Evolutionary conservation across 192 early-diverging fungal genomes (phyloP), one percentile per base, ranked within the genome.

Genomic region (Lunasporangiospora selenospora): DNA sequence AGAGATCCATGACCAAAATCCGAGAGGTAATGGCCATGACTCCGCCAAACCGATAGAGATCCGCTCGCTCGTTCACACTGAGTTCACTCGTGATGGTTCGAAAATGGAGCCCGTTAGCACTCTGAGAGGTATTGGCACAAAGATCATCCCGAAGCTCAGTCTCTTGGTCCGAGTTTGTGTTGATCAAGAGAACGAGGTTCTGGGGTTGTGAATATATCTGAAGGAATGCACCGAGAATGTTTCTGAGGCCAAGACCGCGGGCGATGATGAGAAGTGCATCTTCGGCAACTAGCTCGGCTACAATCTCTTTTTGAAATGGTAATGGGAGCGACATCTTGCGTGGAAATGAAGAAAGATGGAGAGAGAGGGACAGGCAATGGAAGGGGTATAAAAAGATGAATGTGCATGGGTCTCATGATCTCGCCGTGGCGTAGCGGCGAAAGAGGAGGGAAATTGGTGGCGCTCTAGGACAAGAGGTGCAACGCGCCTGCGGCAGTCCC

Each of bases 1-100:
- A 82, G 62, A 99, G 67, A 75, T 99, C 97, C 19, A 96, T 92
- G 6, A 95, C 88, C 3, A 99, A 61, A 33, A 99, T 95, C 16
- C 89, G 83, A 29, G 95, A 92, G 0, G 95, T 94, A 32, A 93
- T 81, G 2, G 92, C 85, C 41, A 99, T 76, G 1, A 97, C 81
- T 9, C 97, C 97, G 47, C 97, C 92, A 15, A 69, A 62, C 2
- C 87, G 77, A 73, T 98, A 98, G 33, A 95, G 59, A 2, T 86
- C 75, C 26, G 51, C 58, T 30, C 86, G 80, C 44, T 55, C 50
- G 4, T 59, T 31, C 0, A 65, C 24, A 37, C 75, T 66, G 55
- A 53, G 50, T 42, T 75, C 62, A 19, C 62, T 75, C 0, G 63
- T 75, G 29, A 75, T 67, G 21, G 37, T 65, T 19, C 43, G 47